Evolutionary conservation across 768 basidiomycete species (phyloP).

Genomic region (Mycena rosella): DNA sequence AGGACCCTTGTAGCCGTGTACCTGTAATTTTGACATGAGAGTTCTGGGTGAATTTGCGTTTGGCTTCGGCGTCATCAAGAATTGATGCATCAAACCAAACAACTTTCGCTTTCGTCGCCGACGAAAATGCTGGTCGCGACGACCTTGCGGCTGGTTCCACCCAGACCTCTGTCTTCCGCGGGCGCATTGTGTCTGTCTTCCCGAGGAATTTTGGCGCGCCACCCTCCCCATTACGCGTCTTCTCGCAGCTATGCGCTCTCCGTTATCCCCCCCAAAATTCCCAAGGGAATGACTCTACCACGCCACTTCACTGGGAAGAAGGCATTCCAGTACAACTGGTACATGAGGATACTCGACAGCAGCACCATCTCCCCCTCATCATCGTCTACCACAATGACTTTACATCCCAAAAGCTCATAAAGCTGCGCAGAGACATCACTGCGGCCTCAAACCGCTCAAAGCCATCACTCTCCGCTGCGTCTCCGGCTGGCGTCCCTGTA

Average conservation of each 20-base stretch:
- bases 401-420: slow-evolving; percentile 72
- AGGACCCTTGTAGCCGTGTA: too few relatives aligned
- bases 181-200: neutral
- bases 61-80: neutral
- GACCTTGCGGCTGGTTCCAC: slow-evolving; percentile 22
- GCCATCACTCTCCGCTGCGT: slow-evolving; percentile 52
- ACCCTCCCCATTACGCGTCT: neutral
- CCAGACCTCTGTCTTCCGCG: neutral
- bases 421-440: slow-evolving; percentile 77
- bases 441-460: slow-evolving; percentile 62
- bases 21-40: too few relatives aligned
- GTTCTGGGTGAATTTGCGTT: neutral
- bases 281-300: slow-evolving; percentile 66
- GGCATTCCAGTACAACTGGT: slow-evolving; percentile 83
- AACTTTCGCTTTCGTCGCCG: neutral
- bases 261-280: slow-evolving; percentile 61
- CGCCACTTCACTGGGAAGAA: slow-evolving; percentile 87
- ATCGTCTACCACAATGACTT: slow-evolving; percentile 87
- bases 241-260: slow-evolving; percentile 65
- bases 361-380: slow-evolving; percentile 71
- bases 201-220: neutral
- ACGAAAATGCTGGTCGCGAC: slow-evolving; percentile 15
- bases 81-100: too few relatives aligned
- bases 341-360: slow-evolving; percentile 75
- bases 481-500: slow-evolving; percentile 46